A percentile compares a stretch with the other conserved stretches of the same genome.
Evolutionary conservation across 108 stramenopile species (phyloP).

Genomic region (Aurantiochytrium sp.): DNA sequence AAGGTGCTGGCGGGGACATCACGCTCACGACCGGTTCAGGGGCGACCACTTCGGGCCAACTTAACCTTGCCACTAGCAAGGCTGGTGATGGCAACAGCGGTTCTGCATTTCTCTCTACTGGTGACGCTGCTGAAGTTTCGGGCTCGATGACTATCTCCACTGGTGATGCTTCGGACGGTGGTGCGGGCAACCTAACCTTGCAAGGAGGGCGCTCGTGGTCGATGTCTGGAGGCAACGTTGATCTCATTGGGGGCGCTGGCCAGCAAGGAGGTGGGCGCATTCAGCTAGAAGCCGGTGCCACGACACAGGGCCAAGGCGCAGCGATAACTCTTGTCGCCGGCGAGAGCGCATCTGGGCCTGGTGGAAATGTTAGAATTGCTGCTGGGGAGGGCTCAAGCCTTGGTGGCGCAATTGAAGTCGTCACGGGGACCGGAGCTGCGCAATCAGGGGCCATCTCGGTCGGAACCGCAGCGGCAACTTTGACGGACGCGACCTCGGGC

Average conservation of each 20-base stretch:
- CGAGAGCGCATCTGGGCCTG: neutral
- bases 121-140: neutral
- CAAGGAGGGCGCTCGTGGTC: neutral
- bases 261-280: neutral
- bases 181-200: neutral
- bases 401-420: neutral
- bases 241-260: neutral
- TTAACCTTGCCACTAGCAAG: neutral
- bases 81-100: neutral
- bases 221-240: neutral
- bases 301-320: neutral
- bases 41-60: neutral
- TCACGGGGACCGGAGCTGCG: neutral
- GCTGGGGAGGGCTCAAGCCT: neutral
- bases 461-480: neutral
- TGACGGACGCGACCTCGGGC: neutral
- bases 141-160: neutral
- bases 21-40: neutral
- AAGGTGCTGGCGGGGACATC: neutral
- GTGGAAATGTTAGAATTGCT: neutral
- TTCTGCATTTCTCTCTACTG: neutral
- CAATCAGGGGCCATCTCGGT: neutral
- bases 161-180: neutral
- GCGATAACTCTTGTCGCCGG: neutral
- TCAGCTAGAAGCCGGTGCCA: neutral